Base-by-base conservation (phyloP, 306 rosid species). In the Inga laurina region DNA sequence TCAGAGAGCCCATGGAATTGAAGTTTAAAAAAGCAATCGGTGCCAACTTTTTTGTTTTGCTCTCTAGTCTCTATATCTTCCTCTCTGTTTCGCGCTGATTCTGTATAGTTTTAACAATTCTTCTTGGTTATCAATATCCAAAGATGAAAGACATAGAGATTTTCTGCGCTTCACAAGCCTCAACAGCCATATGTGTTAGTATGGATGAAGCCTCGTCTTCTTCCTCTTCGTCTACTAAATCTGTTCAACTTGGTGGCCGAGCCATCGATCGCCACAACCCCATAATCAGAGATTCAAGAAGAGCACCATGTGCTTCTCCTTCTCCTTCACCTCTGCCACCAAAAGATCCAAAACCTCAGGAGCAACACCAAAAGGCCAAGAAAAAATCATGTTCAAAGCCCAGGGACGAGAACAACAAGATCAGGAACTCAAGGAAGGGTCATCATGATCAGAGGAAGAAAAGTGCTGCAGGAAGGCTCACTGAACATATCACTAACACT, bases 231-330 rank as follows among this genome's bases (percentile, higher is more conserved):
- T 82, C 90, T 46, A 77, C 91, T 19, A 82, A 86, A 76, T 49
- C 87, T 35, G 48, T 83, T 66, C 94, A 93, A 71, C 89, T 90
- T 4, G 99, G 99, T 11, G 99, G 97, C 59, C 78, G 93, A 82
- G 89, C 96, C 71, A 88, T 95, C 57, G 99, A 93, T 77, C 97
- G 99, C 87, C 91, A 91, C 88, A 95, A 95, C 83, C 99, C 99
- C 37, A 93, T 93, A 79, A 95, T 95, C 85, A 82, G 87, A 22
- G 97, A 93, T 83, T 85, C 87, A 78, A 92, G 86, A 85, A 88
- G 95, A 88, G 87, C 84, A 16, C 82, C 93, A 10, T 74, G 75
- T 37, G 24, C 21, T 71, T 44, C 75, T 71, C 32, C 54, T 71
- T 44, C 75, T 56, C 67, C 88, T 78, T 51, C 85, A 35, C 48